Conservation (phyloP, 768 basidiomycete genomes). For the Rubroboletus satanas region DNA sequence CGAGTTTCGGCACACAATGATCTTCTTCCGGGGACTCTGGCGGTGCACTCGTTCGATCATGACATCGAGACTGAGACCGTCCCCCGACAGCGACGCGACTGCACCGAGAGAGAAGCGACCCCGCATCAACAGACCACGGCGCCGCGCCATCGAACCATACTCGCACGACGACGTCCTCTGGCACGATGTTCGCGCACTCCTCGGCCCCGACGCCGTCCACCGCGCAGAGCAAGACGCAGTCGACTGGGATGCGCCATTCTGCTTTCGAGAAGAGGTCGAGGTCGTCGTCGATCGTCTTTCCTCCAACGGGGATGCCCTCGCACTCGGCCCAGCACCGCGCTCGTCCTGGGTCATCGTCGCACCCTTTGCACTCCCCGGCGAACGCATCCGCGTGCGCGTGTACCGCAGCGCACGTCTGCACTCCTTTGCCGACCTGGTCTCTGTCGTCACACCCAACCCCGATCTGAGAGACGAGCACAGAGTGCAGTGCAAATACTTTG, state of each 20-base stretch:
- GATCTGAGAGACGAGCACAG: constrained; percentile 61
- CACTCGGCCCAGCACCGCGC: constrained; percentile 42
- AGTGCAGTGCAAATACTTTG: constrained; percentile 84
- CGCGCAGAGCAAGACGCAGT: constrained; percentile 43
- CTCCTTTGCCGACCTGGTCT: constrained; percentile 72
- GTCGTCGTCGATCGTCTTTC: constrained; percentile 62
- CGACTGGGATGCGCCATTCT: constrained; percentile 60
- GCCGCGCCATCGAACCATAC: constrained; percentile 44
- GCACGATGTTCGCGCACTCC: constrained; percentile 62
- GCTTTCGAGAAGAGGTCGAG: constrained; percentile 57
- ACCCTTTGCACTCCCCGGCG: constrained; percentile 83
- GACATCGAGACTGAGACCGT: neutral
- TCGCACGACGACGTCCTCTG: constrained; percentile 73
- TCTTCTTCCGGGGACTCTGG: neutral
- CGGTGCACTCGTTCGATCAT: neutral
- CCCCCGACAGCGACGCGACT: neutral
- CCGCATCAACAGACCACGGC: constrained; percentile 14
- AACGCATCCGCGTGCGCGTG: constrained; percentile 68
- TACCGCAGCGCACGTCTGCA: constrained; percentile 68
- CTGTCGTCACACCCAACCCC: constrained; percentile 58
- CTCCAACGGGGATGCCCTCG: constrained; percentile 64
- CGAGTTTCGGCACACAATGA: too few species aligned
- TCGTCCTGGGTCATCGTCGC: constrained; percentile 78
- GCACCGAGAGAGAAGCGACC: constrained; percentile 31
- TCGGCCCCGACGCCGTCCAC: constrained; percentile 59